Base-by-base conservation (phyloP, 306 rosid species). In the Biancaea sappan region DNA sequence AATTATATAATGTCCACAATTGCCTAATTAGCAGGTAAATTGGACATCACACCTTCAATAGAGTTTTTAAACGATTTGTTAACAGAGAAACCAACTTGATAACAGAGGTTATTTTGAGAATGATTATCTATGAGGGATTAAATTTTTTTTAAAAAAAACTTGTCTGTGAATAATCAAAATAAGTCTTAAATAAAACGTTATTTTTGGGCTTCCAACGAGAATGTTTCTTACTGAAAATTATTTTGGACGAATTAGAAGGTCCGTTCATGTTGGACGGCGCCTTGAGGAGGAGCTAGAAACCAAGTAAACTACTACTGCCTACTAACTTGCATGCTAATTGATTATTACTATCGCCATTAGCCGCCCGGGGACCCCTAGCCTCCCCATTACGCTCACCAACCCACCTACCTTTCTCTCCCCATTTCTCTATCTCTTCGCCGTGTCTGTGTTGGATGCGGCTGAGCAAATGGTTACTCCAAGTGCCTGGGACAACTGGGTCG, bases 401-500 rank as follows among this genome's bases (percentile, higher is more conserved):
- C 69, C 69, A 63, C 50, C 50, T 63, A 21, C 48, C 69, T 31
- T 34, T 61, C 67, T 18, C 29, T 35, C 10, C 16, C 44, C 44
- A 32, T 59, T 16, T 59, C 15, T 34, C 26, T 19, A 6, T 63
- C 18, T 13, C 19, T 10, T 37, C 10, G 12, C 12, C 5, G 5
- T 0, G 18, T 37, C 4, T n/a, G 9, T 16, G 3, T 12, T 1
- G 14, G 47, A 19, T 40, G 16, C 6, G 66, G 47, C 21, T 40
- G 16, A 10, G 66, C 21, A 43, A 68, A 83, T 82, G 85, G 89
- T 70, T 75, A 29, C 4, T 2, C 48, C 77, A 78, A 82, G 32
- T 74, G 76, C 48, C 4, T 94, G 98, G 98, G 90, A 89, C 77
- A 24, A n/a, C 4, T 89, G 89, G 92, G 92, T 91, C 7, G 78